Percentiles rank a stretch among this genome's conserved stretches.
These are phyloP conservation scores for Chaetoceros muelleri DNA, from an alignment of 108 stramenopile species.

Conservation along the genomic window DNA sequence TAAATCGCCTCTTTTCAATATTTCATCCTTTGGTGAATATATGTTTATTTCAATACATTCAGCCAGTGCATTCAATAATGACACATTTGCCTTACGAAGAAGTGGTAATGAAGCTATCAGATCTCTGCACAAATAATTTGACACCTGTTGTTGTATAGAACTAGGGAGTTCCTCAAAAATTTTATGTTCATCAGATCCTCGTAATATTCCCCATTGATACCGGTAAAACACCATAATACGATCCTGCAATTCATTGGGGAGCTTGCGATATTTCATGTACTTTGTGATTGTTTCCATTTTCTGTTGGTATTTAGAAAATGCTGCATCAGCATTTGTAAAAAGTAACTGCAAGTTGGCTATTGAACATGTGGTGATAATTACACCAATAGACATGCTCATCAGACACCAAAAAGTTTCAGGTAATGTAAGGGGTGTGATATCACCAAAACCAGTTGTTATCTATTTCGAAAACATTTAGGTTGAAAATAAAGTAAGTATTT, in stretches of 20 bases:
- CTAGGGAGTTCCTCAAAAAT: slow-evolving; percentile 24
- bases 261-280: slow-evolving; percentile 22
- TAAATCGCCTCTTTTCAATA: slow-evolving; percentile 18
- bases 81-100: slow-evolving; percentile 24
- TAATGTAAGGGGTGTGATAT: slow-evolving; percentile 22
- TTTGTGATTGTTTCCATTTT: slow-evolving; percentile 30
- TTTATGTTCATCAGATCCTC: slow-evolving; percentile 23
- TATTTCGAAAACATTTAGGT: neutral
- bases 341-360: slow-evolving; percentile 31
- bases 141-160: slow-evolving; percentile 25
- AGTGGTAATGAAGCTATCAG: slow-evolving; percentile 24
- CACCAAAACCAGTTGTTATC: slow-evolving; percentile 37
- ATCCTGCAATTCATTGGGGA: slow-evolving; percentile 13
- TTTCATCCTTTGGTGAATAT: slow-evolving; percentile 33
- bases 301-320: slow-evolving; percentile 14
- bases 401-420: slow-evolving; percentile 31
- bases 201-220: slow-evolving; percentile 26
- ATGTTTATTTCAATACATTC: slow-evolving; percentile 28
- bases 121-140: slow-evolving; percentile 29
- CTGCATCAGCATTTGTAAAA: slow-evolving; percentile 24
- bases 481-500: neutral
- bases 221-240: slow-evolving; percentile 21
- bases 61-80: slow-evolving; percentile 27
- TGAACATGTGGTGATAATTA: slow-evolving; percentile 20
- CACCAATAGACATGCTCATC: slow-evolving; percentile 29